Base-by-base conservation (phyloP, 129 eudicot species). In the Tagetes erecta region DNA sequence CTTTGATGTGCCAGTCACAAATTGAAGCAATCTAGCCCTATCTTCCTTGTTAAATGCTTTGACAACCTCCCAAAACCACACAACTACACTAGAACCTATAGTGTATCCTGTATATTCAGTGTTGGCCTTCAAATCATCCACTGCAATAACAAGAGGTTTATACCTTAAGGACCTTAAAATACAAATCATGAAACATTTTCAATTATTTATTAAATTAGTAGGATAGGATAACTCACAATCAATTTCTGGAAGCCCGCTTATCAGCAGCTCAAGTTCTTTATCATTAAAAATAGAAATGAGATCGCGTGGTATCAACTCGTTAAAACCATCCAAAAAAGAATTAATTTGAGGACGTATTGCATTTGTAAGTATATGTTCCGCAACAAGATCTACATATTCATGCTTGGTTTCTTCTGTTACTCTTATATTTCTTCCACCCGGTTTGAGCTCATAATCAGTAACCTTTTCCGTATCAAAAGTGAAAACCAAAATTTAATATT, bases 51-150 rank as follows among this genome's bases (percentile, higher is more conserved):
- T 91, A 76, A 94, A 94, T 60, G 87, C 86, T 76, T 83, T 82
- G 31, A 86, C 96, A 76, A 88, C 99, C 77, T 94, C 99, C 99
- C 99, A 94, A 84, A 94, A 94, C 99, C 99, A 94, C 79, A 72
- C 83, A 78, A 94, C 88, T 71, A 72, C 89, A 83, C 58, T 72
- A 64, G 99, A 88, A 55, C 88, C 97, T 2, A 88, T 71, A 0
- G 91, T 90, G 73, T 91, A 94, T 44, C 99, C 97, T 55, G 97
- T 94, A 64, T 94, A 94, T 79, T 94, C 99, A 2, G 99, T 79
- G 78, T 94, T 91, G 80, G 91, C 88, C 87, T 88, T 88, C 88
- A 94, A 72, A 85, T 94, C 99, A 68, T 87, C 94, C 97, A 94
- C 99, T 94, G 80, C 78, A 82, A 55, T 45, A 62, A 77, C 49